Evolutionary conservation across 192 early-diverging fungal genomes (phyloP), one percentile per base, ranked within the genome.

Genomic region (Mortierella alpina): DNA sequence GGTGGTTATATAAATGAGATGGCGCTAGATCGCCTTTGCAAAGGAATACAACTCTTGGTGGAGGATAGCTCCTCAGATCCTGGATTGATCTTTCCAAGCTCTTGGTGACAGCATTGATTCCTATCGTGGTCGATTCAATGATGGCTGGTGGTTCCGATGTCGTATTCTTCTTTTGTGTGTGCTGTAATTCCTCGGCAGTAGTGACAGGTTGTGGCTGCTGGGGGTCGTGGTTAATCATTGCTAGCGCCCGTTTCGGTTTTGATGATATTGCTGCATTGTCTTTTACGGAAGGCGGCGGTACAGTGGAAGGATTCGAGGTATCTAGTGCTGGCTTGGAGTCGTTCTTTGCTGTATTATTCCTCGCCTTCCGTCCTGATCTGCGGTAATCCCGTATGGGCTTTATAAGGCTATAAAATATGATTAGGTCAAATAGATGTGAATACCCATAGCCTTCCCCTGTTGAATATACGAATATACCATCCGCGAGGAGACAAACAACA

Each of bases 41-140:
- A 4, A 80, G 49, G 31, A 68, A 72, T 45, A 80, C 48, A 5
- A 66, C 77, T 11, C 70, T 68, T 7, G 77, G 77, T 46, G 77
- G 48, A 18, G 70, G 59, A 39, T 68, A 20, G 4, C 53, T 14
- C 2, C 39, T 20, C 6, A 68, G 22, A 41, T 80, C 23, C n/a
- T 72, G 64, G 22, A 80, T 72, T 15, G 77, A 80, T 31, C 70
- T 39, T 45, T 80, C 77, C 20, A 80, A 15, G 12, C 58, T 47
- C 41, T 70, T 80, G 44, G 77, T 80, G 7, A 80, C 61, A 2
- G 77, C 56, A 13, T 80, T 80, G 66, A 80, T 80, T 8, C 77
- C 77, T 14, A 80, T 68, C 2, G 57, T 56, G 7, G 50, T 46
- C 0, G 57, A 64, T 17, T 49, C 14, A 46, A 68, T 20, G 11